phyloP scores from a whole-genome alignment of 2,329 filamentous ascomycete genomes.

The Zopfia rhizophila region DNA sequence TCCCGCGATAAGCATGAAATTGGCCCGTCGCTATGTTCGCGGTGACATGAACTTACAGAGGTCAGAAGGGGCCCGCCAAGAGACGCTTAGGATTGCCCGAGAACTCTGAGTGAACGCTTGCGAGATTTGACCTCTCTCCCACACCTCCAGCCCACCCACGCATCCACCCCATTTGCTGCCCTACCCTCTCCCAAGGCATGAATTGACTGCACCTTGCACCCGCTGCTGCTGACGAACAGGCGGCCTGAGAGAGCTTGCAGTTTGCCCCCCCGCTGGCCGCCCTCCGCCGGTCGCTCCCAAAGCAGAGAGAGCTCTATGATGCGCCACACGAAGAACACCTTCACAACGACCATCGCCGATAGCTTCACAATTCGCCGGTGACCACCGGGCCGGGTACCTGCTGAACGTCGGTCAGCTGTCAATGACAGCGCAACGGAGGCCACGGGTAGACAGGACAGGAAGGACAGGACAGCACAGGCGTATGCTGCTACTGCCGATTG shows the following conservation, averaged over 20 bases:
- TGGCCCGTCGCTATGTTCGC: too few relatives aligned
- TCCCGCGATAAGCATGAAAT: too few relatives aligned
- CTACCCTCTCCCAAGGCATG: too few relatives aligned
- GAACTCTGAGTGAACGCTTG: too few relatives aligned
- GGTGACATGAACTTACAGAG: too few relatives aligned
- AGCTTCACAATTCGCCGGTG: conserved; percentile 18
- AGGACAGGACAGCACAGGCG: conserved; percentile 3
- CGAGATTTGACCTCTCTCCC: too few relatives aligned
- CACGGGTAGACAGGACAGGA: conserved; percentile 24
- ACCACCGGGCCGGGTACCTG: conserved; percentile 27
- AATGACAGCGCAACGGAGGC: conserved; percentile 32
- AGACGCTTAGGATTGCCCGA: too few relatives aligned
- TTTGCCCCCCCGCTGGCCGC: conserved; percentile 7
- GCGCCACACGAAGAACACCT: conserved; percentile 29
- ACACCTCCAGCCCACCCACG: too few relatives aligned
- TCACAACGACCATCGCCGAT: conserved; percentile 22
- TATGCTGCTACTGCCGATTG: conserved; percentile 6
- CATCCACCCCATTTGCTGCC: too few relatives aligned
- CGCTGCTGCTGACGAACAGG: not conserved
- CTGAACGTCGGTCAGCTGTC: conserved; percentile 25
- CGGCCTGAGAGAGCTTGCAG: not conserved
- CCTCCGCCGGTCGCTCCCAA: conserved; percentile 11
- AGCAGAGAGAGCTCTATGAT: conserved; percentile 26
- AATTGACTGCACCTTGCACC: not conserved
- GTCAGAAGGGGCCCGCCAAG: too few relatives aligned